Conservation (phyloP, 163 green algal species). For the Chloroidium sp. region DNA sequence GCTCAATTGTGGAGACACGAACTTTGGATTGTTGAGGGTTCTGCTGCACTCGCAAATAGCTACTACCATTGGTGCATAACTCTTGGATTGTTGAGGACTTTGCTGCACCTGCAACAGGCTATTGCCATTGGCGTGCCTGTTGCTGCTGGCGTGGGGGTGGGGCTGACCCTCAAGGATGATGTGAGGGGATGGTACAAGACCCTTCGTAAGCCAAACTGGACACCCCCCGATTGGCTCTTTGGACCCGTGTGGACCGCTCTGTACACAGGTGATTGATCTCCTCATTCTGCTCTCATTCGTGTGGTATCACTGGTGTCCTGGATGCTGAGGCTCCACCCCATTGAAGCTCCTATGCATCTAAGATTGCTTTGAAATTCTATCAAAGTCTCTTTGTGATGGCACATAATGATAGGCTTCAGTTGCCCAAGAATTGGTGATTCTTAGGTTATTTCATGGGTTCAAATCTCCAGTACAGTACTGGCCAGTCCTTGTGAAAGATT, state of each 20-base stretch:
- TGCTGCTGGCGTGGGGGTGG: conserved; percentile 3
- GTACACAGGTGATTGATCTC: background rate
- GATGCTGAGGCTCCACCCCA: too few species aligned
- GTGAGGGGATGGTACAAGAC: conserved; percentile 18
- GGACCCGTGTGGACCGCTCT: conserved; percentile 3
- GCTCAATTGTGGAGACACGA: background rate
- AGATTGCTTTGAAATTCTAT: too few species aligned
- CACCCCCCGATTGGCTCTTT: conserved; percentile 26
- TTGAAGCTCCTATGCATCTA: too few species aligned
- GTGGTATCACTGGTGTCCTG: too few species aligned
- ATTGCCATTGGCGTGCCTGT: conserved; percentile 6
- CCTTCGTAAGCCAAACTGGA: conserved; percentile 24
- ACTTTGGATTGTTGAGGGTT: background rate
- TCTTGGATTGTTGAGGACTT: background rate
- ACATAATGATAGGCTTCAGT: too few species aligned
- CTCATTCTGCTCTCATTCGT: background rate
- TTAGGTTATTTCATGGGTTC: too few species aligned
- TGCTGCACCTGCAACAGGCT: background rate
- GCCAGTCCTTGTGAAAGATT: too few species aligned
- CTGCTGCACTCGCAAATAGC: background rate
- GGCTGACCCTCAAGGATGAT: conserved; percentile 9
- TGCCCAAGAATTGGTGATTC: too few species aligned
- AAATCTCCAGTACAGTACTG: too few species aligned
- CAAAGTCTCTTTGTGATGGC: too few species aligned
- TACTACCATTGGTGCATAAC: background rate